phyloP scores from a whole-genome alignment of 352 stramenopile genomes.

The Phytophthora boehmeriae region DNA sequence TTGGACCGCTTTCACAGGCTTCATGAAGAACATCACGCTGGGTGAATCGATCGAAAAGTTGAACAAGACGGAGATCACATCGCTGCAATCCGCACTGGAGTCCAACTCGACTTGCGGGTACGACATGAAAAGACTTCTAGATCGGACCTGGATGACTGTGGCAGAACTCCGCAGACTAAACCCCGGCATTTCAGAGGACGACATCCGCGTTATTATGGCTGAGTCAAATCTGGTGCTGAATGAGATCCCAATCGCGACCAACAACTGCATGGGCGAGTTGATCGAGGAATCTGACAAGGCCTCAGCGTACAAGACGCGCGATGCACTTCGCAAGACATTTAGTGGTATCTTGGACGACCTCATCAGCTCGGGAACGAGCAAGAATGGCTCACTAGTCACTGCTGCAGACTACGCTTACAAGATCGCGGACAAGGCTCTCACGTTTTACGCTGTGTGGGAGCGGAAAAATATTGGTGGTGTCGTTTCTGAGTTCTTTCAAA shows the following conservation, averaged over 20 bases:
- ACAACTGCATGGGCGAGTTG: conserved; percentile 25
- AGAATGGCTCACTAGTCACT: conserved; percentile 16
- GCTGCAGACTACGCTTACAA: conserved; percentile 23
- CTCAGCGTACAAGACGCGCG: conserved; percentile 18
- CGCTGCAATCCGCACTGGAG: not conserved
- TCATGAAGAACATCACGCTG: conserved; percentile 12
- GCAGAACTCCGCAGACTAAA: not conserved
- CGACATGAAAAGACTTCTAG: conserved; percentile 1
- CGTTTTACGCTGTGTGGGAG: conserved; percentile 31
- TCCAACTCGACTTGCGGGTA: conserved; percentile 9
- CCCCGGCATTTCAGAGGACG: conserved; percentile 6
- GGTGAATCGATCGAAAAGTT: conserved; percentile 4
- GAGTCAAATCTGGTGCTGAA: conserved; percentile 35
- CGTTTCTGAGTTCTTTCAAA: conserved; percentile 37
- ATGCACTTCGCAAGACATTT: conserved; percentile 38
- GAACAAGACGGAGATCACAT: conserved; percentile 4
- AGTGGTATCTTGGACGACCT: conserved; percentile 36
- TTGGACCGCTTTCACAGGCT: conserved; percentile 1
- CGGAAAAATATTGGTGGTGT: conserved; percentile 32
- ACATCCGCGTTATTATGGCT: conserved; percentile 6
- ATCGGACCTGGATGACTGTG: conserved; percentile 4
- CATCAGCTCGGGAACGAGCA: conserved; percentile 23
- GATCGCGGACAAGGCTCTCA: conserved; percentile 36
- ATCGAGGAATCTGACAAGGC: conserved; percentile 1
- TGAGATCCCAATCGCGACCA: conserved; percentile 34